Base-by-base conservation (phyloP, 192 early-diverging fungal species). In the Rhizophagus clarus region DNA sequence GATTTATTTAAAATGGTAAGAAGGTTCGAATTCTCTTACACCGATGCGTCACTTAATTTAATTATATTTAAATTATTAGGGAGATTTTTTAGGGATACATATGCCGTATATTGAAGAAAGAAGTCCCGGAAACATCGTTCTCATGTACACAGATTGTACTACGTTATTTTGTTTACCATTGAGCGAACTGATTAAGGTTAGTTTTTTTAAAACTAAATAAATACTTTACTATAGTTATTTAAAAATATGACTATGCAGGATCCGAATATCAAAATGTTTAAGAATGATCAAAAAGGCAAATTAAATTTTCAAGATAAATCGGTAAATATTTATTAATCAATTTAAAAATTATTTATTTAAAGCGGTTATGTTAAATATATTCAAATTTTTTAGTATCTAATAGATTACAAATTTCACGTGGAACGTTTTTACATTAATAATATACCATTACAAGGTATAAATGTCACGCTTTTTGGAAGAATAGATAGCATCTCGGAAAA, bases 71-170 rank as follows among this genome's bases (percentile, higher is more conserved):
- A 32, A 4, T 9, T 6, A 32, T 45, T 22, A 69, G 67, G 67
- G 67, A 37, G 67, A 69, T 34, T 69, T 69, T 69, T 37, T 69
- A 17, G 67, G 67, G 26, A 69, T 69, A 37, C 67, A 69, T 69
- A 32, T 28, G 67, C 67, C 67, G 6, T 69, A 69, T 40, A 34
- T 69, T 69, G 31, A 69, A 37, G 14, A 34, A 32, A 34, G 9
- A 69, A 34, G 17, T 1, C 20, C 28, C 4, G 67, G 20, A 22
- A 34, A 34, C 14, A 5, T 69, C 4, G 26, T 69, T 40, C 2
- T 69, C 31, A 28, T 32, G 28, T 69, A 69, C 22, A 34, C 29
- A 20, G 67, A 69, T 69, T 69, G 28, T 14, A 69, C 67, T 15
- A 32, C 31, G 12, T 69, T 69, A 9, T 69, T 69, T 69, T 69